Evolutionary conservation across 129 eudicot genomes (phyloP).

Genomic region (Ambrosia artemisiifolia): DNA sequence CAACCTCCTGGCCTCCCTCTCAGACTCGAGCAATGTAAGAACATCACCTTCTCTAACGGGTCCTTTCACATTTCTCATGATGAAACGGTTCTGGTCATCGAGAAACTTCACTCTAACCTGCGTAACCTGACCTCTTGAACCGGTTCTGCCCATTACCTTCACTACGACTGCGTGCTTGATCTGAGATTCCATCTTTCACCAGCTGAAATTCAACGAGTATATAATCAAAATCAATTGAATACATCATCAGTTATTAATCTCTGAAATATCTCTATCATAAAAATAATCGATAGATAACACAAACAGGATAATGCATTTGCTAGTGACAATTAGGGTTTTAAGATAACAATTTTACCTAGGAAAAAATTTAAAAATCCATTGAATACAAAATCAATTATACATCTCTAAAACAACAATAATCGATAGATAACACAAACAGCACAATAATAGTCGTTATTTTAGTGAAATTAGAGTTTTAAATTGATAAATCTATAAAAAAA

Average conservation of each 20-base stretch:
- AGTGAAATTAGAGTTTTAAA: background rate
- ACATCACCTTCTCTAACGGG: slow-evolving; percentile 44
- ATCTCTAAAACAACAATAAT: background rate
- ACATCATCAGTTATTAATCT: too few species aligned
- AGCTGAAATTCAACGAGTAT: slow-evolving; percentile 10
- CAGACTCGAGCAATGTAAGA: slow-evolving; percentile 40
- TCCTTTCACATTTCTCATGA: slow-evolving; percentile 49
- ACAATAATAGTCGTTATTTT: background rate
- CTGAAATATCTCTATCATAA: too few species aligned
- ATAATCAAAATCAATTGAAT: too few species aligned
- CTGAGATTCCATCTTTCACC: slow-evolving; percentile 36
- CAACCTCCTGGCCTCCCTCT: slow-evolving; percentile 47
- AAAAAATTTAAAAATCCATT: background rate
- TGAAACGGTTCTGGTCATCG: slow-evolving; percentile 41
- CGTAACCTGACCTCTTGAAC: slow-evolving; percentile 43
- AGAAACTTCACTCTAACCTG: slow-evolving; percentile 44
- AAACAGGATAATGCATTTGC: too few species aligned
- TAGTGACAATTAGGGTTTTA: too few species aligned
- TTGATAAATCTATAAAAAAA: background rate
- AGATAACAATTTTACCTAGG: too few species aligned
- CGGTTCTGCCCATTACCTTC: slow-evolving; percentile 45
- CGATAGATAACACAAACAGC: background rate
- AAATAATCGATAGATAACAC: too few species aligned
- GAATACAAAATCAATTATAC: background rate
- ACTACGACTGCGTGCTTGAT: slow-evolving; percentile 45